Evolutionary conservation across 1,284 basidiomycete genomes (phyloP).

Genomic region (Lignosus rhinocerotis): DNA sequence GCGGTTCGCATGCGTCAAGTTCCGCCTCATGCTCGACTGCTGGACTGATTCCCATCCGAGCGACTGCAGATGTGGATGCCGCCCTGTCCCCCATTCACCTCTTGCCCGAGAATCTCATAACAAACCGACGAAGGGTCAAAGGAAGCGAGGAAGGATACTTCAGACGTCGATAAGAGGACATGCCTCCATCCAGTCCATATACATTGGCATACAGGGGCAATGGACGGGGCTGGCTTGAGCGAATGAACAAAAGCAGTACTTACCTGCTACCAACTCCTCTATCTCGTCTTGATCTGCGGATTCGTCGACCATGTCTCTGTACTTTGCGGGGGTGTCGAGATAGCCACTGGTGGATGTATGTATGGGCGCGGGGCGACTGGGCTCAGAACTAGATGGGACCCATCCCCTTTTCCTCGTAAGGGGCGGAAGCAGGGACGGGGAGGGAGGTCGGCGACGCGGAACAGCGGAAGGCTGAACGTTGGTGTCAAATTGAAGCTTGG

Average conservation of each 20-base stretch:
- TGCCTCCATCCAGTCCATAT: not conserved
- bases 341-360: conserved; percentile 58
- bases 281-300: conserved; percentile 36
- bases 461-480: conserved; percentile 9
- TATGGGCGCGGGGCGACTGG: conserved; percentile 51
- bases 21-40: not conserved
- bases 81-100: too few relatives aligned
- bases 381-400: conserved; percentile 60
- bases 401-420: conserved; percentile 65
- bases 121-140: too few relatives aligned
- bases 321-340: conserved; percentile 65
- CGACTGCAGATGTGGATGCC: too few relatives aligned
- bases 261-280: conserved; percentile 52
- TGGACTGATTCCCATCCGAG: not conserved
- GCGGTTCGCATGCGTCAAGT: not conserved
- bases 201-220: not conserved
- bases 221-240: not conserved
- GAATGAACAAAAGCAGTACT: conserved; percentile 25
- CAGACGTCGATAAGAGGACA: not conserved
- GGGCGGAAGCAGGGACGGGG: conserved; percentile 34
- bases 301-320: conserved; percentile 48
- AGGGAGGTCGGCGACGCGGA: conserved; percentile 28
- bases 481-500: conserved; percentile 15
- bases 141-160: too few relatives aligned
- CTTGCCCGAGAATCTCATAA: too few relatives aligned